These are phyloP conservation scores for Phialemonium atrogriseum DNA, from an alignment of 2,329 filamentous ascomycete genomes.

Conservation along the genomic window DNA sequence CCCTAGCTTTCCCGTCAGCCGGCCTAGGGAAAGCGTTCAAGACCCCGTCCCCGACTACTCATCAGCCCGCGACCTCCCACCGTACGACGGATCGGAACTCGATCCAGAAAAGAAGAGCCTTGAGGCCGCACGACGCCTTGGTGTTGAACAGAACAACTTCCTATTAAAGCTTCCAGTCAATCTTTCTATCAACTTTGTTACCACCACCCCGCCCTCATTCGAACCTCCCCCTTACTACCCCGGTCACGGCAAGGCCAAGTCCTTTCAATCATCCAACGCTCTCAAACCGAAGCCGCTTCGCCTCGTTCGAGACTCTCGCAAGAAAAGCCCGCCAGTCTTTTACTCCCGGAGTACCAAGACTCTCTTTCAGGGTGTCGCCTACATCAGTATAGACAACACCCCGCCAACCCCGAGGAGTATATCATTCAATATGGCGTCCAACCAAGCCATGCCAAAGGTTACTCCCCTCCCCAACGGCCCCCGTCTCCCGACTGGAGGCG, in stretches of 20 bases:
- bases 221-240: conserved; percentile 6
- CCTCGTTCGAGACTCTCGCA: conserved; percentile 12
- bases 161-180: conserved; percentile 1
- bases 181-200: conserved; percentile 2
- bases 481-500: conserved; percentile 5
- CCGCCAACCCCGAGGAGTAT: conserved; percentile 1
- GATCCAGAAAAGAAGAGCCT: conserved; percentile 3
- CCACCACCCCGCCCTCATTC: conserved; percentile 1
- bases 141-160: conserved; percentile 4
- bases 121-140: conserved; percentile 6
- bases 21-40: conserved; percentile 9
- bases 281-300: conserved; percentile 13
- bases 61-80: conserved; percentile 8
- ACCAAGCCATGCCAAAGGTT: conserved; percentile 15
- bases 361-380: conserved; percentile 12
- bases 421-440: conserved; percentile 10
- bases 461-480: conserved; percentile 8
- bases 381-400: conserved; percentile 10
- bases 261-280: neutral
- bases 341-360: conserved; percentile 10
- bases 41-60: conserved; percentile 5
- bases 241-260: conserved; percentile 2
- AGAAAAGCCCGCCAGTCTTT: conserved; percentile 14
- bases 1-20: conserved; percentile 13
- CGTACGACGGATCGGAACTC: conserved; percentile 6